phyloP scores from a whole-genome alignment of 1,284 basidiomycete species.

The Papiliotrema terrestris region DNA sequence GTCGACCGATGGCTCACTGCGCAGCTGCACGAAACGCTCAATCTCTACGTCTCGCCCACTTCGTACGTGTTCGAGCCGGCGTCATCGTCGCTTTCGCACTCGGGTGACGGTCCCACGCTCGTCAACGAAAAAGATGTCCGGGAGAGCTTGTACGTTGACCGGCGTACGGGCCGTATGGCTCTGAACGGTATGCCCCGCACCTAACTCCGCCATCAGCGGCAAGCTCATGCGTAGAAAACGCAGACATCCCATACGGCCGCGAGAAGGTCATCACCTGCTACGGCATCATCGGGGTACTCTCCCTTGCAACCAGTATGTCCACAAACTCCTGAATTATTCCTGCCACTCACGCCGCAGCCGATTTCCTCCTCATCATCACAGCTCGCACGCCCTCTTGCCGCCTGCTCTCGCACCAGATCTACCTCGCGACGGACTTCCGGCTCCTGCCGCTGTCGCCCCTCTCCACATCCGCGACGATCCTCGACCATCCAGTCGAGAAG shows the following conservation, averaged over 20 bases:
- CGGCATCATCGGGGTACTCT: slow-evolving; percentile 82
- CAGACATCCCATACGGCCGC: slow-evolving; percentile 43
- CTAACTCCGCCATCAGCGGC: neutral
- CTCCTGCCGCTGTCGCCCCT: slow-evolving; percentile 74
- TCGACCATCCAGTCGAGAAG: slow-evolving; percentile 74
- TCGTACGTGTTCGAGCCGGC: slow-evolving; percentile 49
- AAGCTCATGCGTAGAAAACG: slow-evolving; percentile 18
- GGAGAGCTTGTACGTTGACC: slow-evolving; percentile 49
- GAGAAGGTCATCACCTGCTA: slow-evolving; percentile 58
- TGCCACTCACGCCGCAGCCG: slow-evolving; percentile 71
- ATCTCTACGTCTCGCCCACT: slow-evolving; percentile 47
- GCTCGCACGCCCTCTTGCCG: slow-evolving; percentile 74
- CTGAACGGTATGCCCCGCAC: slow-evolving; percentile 43
- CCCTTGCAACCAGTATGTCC: slow-evolving; percentile 74
- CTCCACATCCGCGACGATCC: slow-evolving; percentile 60
- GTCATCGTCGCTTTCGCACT: slow-evolving; percentile 22
- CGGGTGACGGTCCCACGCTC: slow-evolving; percentile 15
- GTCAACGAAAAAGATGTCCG: slow-evolving; percentile 43
- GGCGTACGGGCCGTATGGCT: slow-evolving; percentile 45
- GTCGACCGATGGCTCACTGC: neutral
- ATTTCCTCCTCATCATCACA: slow-evolving; percentile 89
- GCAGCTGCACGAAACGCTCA: slow-evolving; percentile 48
- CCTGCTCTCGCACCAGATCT: slow-evolving; percentile 80
- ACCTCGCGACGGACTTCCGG: slow-evolving; percentile 85
- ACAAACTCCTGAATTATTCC: slow-evolving; percentile 60